phyloP scores from a whole-genome alignment of 345 rosid genomes.

The Euclidium syriacum region DNA sequence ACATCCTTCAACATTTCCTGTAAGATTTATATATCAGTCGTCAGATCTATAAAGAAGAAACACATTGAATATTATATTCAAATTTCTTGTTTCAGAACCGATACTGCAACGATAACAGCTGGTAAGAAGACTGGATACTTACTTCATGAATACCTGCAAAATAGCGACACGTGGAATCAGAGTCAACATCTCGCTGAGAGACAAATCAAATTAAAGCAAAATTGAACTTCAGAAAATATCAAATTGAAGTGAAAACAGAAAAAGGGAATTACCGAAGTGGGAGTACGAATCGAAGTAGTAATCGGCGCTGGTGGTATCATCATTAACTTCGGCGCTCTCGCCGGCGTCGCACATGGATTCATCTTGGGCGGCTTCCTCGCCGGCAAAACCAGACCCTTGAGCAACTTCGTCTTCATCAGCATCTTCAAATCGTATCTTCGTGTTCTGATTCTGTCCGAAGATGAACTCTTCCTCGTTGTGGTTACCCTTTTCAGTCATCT shows the following conservation, averaged over 20 bases:
- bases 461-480: constrained; percentile 24
- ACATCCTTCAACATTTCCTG: constrained; percentile 99
- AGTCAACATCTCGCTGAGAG: background rate
- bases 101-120: background rate
- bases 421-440: constrained; percentile 52
- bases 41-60: background rate
- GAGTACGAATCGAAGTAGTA: constrained; percentile 98
- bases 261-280: constrained; percentile 68
- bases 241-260: background rate
- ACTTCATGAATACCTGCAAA: constrained; percentile 99
- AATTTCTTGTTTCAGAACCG: background rate
- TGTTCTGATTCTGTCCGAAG: constrained; percentile 26
- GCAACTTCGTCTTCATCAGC: constrained; percentile 40
- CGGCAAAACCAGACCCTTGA: constrained; percentile 29
- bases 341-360: constrained; percentile 53
- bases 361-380: constrained; percentile 39
- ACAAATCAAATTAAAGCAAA: background rate
- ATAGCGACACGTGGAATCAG: background rate
- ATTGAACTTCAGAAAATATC: background rate
- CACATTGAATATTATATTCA: background rate
- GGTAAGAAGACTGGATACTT: constrained; percentile 52
- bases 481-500: constrained; percentile 41
- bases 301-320: constrained; percentile 90
- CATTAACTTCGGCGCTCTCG: constrained; percentile 37
- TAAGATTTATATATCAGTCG: constrained; percentile 11